These are phyloP conservation scores for Rosa rugosa DNA, from an alignment of 306 rosid species.

Conservation along the genomic window DNA sequence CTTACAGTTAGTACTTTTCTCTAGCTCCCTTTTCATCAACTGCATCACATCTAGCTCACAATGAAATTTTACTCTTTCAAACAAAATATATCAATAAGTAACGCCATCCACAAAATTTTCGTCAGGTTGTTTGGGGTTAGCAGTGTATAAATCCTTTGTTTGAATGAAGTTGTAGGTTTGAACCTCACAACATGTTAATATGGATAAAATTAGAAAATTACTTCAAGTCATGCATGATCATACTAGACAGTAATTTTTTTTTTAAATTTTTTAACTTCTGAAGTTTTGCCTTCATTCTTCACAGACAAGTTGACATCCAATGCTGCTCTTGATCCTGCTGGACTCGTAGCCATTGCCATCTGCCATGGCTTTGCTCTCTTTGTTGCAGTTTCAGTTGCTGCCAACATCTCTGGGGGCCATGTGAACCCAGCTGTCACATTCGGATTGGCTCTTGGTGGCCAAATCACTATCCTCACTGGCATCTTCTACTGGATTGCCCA, in stretches of 20 bases:
- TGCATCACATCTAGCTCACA: neutral
- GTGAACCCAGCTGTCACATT: constrained; percentile 97
- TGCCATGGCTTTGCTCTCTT: constrained; percentile 88
- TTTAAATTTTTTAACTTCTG: neutral
- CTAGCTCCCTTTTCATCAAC: constrained; percentile 1
- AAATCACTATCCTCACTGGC: constrained; percentile 76
- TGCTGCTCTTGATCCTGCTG: constrained; percentile 84
- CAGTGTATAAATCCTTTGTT: neutral
- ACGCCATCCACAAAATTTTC: neutral
- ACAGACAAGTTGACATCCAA: constrained; percentile 73
- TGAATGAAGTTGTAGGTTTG: neutral
- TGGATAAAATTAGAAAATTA: neutral
- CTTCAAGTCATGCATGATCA: neutral
- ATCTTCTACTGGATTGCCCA: constrained; percentile 88
- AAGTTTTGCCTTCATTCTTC: neutral
- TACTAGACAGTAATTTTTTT: neutral
- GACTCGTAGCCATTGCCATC: constrained; percentile 72
- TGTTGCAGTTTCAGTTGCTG: constrained; percentile 79
- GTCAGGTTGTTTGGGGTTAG: neutral
- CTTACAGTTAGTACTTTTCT: constrained; percentile 51
- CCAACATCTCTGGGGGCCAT: constrained; percentile 94
- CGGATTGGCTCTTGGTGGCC: constrained; percentile 90
- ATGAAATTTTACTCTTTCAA: neutral
- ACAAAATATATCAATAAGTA: neutral
- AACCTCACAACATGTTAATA: neutral